Evolutionary conservation across 2,329 filamentous ascomycete species (phyloP).

Genomic region (Aspergillus pseudoglaucus): DNA sequence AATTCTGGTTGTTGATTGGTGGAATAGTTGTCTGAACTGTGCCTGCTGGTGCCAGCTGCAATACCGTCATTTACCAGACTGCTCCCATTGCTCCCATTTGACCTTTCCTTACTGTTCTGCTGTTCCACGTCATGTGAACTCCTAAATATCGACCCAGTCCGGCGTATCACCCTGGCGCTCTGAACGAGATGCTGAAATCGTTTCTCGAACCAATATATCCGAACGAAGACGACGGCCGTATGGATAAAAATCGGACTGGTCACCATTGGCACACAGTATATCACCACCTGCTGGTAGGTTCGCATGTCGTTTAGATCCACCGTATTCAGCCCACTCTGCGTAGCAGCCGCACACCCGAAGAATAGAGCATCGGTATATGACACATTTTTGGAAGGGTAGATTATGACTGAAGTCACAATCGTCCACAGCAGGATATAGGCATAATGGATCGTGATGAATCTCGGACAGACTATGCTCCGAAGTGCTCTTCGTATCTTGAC

Average conservation of each 20-base stretch:
- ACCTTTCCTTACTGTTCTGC: constrained; percentile 29
- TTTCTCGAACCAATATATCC: constrained; percentile 97
- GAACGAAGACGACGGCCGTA: constrained; percentile 79
- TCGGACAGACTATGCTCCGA: constrained; percentile 8
- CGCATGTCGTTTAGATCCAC: constrained; percentile 58
- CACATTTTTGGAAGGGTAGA: constrained; percentile 63
- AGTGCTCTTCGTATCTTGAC: too few species aligned
- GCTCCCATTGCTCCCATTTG: constrained; percentile 32
- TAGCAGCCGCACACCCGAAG: constrained; percentile 77
- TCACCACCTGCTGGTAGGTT: constrained; percentile 65
- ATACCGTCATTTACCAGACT: constrained; percentile 20
- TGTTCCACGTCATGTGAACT: constrained; percentile 23
- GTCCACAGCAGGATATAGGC: constrained; percentile 70
- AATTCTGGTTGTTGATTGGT: constrained; percentile 19
- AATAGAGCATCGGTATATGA: constrained; percentile 82
- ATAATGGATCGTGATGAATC: constrained; percentile 49
- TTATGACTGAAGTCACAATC: constrained; percentile 67
- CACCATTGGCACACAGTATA: constrained; percentile 65
- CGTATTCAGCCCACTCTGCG: constrained; percentile 89
- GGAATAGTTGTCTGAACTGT: constrained; percentile 3
- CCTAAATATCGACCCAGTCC: constrained; percentile 49
- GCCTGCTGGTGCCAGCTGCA: too few species aligned
- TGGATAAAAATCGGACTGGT: constrained; percentile 81
- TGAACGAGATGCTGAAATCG: constrained; percentile 78
- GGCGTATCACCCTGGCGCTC: constrained; percentile 62